Percentiles rank a stretch among this genome's conserved stretches.
Evolutionary conservation across 768 basidiomycete species (phyloP).

Genomic region (Lactifluus echinatus): DNA sequence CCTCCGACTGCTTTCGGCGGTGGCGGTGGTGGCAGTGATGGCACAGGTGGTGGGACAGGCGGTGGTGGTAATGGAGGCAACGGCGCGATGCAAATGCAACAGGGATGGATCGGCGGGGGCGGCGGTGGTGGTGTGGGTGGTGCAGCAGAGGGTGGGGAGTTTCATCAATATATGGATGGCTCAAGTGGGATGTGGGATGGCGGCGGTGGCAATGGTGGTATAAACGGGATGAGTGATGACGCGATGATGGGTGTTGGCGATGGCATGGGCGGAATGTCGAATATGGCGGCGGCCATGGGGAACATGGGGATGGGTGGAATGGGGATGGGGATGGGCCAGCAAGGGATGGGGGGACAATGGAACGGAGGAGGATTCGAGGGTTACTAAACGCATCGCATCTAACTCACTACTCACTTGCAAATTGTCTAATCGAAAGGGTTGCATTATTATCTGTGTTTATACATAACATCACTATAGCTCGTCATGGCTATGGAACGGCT

Average conservation of each 20-base stretch:
- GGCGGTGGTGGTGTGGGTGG: neutral
- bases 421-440: constrained; percentile 1
- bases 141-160: neutral
- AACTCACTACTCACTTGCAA: too few species aligned
- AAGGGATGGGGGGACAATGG: constrained; percentile 19
- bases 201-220: too few species aligned
- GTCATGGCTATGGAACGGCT: constrained; percentile 35
- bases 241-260: constrained; percentile 22
- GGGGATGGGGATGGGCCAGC: constrained; percentile 20
- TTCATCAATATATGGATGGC: constrained; percentile 25
- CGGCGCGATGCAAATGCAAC: neutral
- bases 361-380: constrained; percentile 19
- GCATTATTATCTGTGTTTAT: constrained; percentile 11
- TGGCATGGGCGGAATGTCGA: constrained; percentile 19
- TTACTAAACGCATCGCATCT: neutral
- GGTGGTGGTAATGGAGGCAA: too few species aligned
- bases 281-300: constrained; percentile 16
- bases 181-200: constrained; percentile 31
- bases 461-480: constrained; percentile 30
- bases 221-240: constrained; percentile 30
- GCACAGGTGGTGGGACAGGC: neutral
- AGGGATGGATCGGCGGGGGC: constrained; percentile 27
- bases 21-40: neutral
- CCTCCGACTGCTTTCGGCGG: neutral
- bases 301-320: constrained; percentile 14